Evolutionary conservation across 495 filamentous ascomycete species (phyloP), one percentile per base, ranked within the genome.

Genomic region (Tuber calosporum): DNA sequence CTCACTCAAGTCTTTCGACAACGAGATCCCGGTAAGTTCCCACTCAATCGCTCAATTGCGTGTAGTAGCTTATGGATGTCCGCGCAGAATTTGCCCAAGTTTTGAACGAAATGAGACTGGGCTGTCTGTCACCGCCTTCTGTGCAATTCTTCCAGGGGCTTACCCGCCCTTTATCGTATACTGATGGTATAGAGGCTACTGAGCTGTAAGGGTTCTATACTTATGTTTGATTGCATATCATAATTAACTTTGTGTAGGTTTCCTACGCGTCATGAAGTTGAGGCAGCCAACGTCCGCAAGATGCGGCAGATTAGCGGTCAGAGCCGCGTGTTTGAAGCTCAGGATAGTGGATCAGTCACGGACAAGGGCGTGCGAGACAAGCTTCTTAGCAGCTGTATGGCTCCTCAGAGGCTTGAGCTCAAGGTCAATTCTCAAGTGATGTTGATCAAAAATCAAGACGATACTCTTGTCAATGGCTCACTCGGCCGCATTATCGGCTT

Each of bases 391-490:
- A 96, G 92, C 81, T 97, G 95, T 88, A 97, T 99, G 93, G 94
- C 94, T 0, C 93, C 95, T 5, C 86, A 86, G 40, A 75, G 79
- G 0, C 87, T 98, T 26, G 87, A 90, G 67, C 85, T 99, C 66
- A 98, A 97, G 83, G 92, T 94, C 77, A 93, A 93, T 26, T 90
- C 93, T 0, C 96, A 98, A 81, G 96, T 99, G 39, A 98, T 99
- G 95, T 84, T 99, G n/a, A 97, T 98, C 86, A 99, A 99, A 81
- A 99, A 99, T 80, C 89, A 97, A 85, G 95, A 99, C 82, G 94
- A 97, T 3, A 88, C 86, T 0, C 88, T 98, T 2, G 95, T 98
- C 72, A 99, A 99, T 76, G 95, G 95, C 6, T 96, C 95, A 0
- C 87, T 98, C 48, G 95, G 95, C 1, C 91, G 89, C 68, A 90